Base-by-base conservation (phyloP, 805 yeast species). In the Ogataea haglerorum region DNA sequence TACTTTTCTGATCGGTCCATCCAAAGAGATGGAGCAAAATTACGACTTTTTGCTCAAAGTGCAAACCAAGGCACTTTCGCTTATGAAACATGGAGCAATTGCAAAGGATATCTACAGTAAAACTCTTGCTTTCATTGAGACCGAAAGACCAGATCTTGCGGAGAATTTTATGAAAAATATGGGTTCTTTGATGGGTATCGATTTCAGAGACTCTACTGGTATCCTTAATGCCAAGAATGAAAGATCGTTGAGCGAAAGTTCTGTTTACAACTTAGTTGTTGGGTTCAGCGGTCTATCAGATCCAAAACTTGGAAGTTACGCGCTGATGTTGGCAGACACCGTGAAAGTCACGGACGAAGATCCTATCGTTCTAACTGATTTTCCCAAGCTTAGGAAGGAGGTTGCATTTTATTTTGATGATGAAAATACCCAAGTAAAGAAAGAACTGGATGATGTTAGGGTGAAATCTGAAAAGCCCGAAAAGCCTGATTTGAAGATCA, bases 171-270 rank as follows among this genome's bases (percentile, higher is more conserved):
- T 89, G 35, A 85, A 85, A 56, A 86, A 86, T 54, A 75, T 82
- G 48, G 98, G 98, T 38, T 86, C 93, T 76, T 70, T 86, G 42
- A 82, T 86, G 42, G 98, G 98, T 44, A 74, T 91, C 46, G 96
- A 88, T 56, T 87, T 86, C 57, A 76, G 95, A 63, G 96, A 89
- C 61, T 73, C 90, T 0, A 68, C 82, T 2, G 78, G 85, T 48
- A 71, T 88, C 13, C 67, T 91, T 39, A 85, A 84, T 56, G 72
- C 76, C 18, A 89, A 85, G 54, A 84, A 79, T 60, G 85, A 82
- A 28, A 72, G 91, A 50, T 65, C 60, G 16, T 66, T 91, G 36
- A 73, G 73, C 43, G 83, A 80, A 44, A 91, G 90, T 30, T 81
- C 87, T 52, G 80, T 87, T 15, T 73, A 88, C 39, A 79, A 86